phyloP scores from a whole-genome alignment of 148 eudicot species.

The Tetragonia tetragonoides region DNA sequence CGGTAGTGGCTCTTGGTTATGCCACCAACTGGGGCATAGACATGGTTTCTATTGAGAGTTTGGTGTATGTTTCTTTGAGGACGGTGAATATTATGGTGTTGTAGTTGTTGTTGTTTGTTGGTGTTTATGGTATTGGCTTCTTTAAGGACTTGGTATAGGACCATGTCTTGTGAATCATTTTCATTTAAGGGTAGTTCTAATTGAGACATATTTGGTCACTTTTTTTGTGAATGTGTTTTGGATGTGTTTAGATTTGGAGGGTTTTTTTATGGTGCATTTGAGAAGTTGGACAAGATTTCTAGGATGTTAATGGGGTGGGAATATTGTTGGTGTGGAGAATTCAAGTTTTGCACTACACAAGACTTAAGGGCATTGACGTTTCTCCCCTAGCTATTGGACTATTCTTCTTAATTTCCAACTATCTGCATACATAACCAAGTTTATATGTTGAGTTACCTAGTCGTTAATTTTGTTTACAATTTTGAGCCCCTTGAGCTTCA shows the following conservation, averaged over 20 bases:
- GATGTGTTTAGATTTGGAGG: neutral
- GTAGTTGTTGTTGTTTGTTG: neutral
- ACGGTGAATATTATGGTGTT: neutral
- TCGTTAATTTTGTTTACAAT: too few relatives aligned
- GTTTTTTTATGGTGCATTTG: neutral
- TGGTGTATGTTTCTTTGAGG: neutral
- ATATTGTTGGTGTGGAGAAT: neutral
- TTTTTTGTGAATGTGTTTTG: neutral
- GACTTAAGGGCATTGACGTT: too few relatives aligned
- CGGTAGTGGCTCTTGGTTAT: slow-evolving; percentile 47
- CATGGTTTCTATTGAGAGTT: neutral
- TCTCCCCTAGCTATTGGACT: too few relatives aligned
- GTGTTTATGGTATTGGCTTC: slow-evolving; percentile 32
- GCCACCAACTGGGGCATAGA: neutral
- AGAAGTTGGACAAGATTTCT: neutral
- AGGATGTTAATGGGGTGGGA: neutral
- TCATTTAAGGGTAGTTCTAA: slow-evolving; percentile 59
- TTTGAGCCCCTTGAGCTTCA: too few relatives aligned
- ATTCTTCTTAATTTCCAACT: too few relatives aligned
- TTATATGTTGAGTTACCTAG: too few relatives aligned
- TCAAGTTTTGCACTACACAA: neutral
- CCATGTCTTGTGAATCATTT: slow-evolving; percentile 70
- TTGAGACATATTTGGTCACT: slow-evolving; percentile 20
- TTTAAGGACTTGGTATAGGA: slow-evolving; percentile 44
- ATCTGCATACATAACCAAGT: too few relatives aligned